These are phyloP conservation scores for Pseudogymnoascus sp. DNA, from an alignment of 2,329 filamentous ascomycete genomes.

Conservation along the genomic window DNA sequence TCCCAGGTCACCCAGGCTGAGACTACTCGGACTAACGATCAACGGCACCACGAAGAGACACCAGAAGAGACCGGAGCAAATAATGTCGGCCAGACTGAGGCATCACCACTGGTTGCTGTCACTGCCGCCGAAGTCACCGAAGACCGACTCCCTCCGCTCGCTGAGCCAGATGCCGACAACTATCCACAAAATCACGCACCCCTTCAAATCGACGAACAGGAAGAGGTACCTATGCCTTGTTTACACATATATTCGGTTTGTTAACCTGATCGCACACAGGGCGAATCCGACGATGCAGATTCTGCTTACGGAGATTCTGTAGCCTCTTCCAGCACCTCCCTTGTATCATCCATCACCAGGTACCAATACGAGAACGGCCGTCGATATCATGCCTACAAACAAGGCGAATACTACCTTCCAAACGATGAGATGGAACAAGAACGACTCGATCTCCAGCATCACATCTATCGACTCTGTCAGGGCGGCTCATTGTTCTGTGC, in stretches of 20 bases:
- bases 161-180: not conserved
- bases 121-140: not conserved
- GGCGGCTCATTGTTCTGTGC: too few relatives aligned
- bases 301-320: not conserved
- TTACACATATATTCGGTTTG: not conserved
- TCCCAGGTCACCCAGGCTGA: not conserved
- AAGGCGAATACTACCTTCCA: conserved; percentile 27
- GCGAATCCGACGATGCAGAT: not conserved
- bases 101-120: not conserved
- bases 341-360: conserved; percentile 37
- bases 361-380: conserved; percentile 41
- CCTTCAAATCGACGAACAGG: not conserved
- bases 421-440: conserved; percentile 1
- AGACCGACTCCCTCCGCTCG: not conserved
- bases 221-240: not conserved
- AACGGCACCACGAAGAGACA: not conserved
- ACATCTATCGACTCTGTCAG: not conserved
- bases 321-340: conserved; percentile 19
- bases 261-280: not conserved
- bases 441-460: not conserved
- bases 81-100: not conserved
- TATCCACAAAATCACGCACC: not conserved
- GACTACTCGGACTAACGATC: not conserved
- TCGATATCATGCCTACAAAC: conserved; percentile 34
- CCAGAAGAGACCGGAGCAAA: not conserved